Evolutionary conservation across 1,139 yeast genomes (phyloP).

Genomic region (Taphrina communis): DNA sequence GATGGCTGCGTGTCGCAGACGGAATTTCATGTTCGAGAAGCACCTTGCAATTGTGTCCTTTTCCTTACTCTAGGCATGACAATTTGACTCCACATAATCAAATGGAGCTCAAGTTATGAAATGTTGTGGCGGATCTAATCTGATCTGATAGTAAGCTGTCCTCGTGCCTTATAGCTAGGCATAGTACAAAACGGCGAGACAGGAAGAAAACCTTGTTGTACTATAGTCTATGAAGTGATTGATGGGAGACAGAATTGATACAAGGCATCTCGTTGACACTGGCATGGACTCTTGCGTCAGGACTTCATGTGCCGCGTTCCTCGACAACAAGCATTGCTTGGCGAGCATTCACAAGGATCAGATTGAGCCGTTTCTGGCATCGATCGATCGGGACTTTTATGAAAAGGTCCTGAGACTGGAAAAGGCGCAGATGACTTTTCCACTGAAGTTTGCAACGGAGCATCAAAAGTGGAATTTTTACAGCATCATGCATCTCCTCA

Average conservation of each 20-base stretch:
- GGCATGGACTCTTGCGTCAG: slow-evolving; percentile 26
- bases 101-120: background rate
- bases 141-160: background rate
- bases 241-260: no score
- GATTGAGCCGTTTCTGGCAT: slow-evolving; percentile 11
- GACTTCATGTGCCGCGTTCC: slow-evolving; percentile 15
- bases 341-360: slow-evolving; percentile 7
- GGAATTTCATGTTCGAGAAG: no score
- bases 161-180: background rate
- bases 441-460: slow-evolving; percentile 16
- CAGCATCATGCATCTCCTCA: slow-evolving; percentile 30
- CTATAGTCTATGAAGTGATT: no score
- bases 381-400: slow-evolving; percentile 20
- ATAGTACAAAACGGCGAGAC: no score
- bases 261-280: no score
- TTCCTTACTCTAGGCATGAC: background rate
- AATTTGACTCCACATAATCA: background rate
- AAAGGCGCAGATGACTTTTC: slow-evolving; percentile 26
- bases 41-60: background rate
- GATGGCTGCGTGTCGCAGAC: no score
- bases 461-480: slow-evolving; percentile 26
- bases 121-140: slow-evolving; percentile 3
- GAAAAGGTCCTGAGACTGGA: slow-evolving; percentile 18
- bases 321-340: slow-evolving; percentile 2
- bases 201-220: no score